Evolutionary conservation across 495 filamentous ascomycete genomes (phyloP).

Genomic region (Talaromyces adpressus): DNA sequence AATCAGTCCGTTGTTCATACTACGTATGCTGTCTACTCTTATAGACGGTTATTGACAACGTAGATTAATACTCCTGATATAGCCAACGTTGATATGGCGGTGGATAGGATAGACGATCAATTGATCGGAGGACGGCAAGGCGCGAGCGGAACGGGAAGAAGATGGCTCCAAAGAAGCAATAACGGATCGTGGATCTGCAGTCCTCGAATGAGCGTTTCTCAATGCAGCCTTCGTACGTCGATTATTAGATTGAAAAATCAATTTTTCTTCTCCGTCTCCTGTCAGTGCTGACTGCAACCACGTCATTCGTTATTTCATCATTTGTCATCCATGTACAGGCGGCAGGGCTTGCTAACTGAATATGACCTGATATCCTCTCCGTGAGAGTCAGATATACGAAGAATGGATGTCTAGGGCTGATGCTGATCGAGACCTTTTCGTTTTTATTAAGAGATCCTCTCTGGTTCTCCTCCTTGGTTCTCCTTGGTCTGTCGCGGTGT

Average conservation of each 20-base stretch:
- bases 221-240: neutral
- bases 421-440: too few relatives aligned
- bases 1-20: neutral
- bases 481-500: neutral
- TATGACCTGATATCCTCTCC: neutral
- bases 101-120: conserved; percentile 2
- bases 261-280: neutral
- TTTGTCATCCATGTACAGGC: conserved; percentile 2
- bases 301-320: neutral
- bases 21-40: neutral
- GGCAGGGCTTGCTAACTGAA: neutral
- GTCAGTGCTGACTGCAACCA: neutral
- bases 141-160: conserved; percentile 8
- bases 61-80: neutral
- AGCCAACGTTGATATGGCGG: neutral
- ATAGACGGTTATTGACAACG: neutral
- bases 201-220: conserved; percentile 4
- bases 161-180: conserved; percentile 1
- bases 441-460: too few relatives aligned
- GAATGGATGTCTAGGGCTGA: neutral
- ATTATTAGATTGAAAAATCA: neutral
- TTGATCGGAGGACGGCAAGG: conserved; percentile 8
- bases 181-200: conserved; percentile 4
- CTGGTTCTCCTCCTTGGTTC: too few relatives aligned
- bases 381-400: neutral